phyloP scores from a whole-genome alignment of 192 early-diverging fungal genomes.

The Linderina pennispora region DNA sequence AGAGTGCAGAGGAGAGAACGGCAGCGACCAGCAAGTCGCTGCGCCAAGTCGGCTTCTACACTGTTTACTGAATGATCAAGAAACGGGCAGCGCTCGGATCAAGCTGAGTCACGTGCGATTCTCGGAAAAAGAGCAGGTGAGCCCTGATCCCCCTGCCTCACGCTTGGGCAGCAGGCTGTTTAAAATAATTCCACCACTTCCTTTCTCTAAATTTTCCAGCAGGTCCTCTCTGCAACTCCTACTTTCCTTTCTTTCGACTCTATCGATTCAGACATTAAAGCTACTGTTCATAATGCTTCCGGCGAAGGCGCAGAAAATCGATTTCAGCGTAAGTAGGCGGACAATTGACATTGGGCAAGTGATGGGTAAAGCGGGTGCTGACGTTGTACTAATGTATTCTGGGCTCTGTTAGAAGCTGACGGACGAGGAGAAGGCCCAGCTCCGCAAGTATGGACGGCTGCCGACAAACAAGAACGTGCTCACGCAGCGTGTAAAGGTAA shows the following conservation, averaged over 20 bases:
- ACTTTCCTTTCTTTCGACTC: background rate
- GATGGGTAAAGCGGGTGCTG: too few species aligned
- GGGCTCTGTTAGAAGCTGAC: conserved; percentile 65
- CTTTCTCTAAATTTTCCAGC: background rate
- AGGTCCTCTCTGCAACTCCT: background rate
- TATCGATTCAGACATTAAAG: background rate
- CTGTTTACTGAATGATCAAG: too few species aligned
- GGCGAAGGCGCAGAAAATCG: conserved; percentile 12
- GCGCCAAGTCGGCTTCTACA: too few species aligned
- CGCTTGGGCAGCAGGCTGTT: too few species aligned
- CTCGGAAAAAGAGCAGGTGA: too few species aligned
- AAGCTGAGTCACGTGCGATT: too few species aligned
- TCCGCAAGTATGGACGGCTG: conserved; percentile 78
- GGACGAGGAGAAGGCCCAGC: conserved; percentile 69
- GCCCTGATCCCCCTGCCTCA: too few species aligned
- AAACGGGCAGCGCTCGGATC: too few species aligned
- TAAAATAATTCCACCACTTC: background rate
- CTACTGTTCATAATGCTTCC: conserved; percentile 26
- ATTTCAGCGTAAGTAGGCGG: conserved; percentile 20
- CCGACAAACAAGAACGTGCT: conserved; percentile 71
- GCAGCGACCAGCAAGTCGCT: too few species aligned
- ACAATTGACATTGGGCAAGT: too few species aligned
- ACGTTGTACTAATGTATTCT: too few species aligned
- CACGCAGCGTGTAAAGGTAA: conserved; percentile 71
- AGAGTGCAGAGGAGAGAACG: too few species aligned